Conservation (phyloP, 148 eudicot species). For the Spergularia bocconei region DNA sequence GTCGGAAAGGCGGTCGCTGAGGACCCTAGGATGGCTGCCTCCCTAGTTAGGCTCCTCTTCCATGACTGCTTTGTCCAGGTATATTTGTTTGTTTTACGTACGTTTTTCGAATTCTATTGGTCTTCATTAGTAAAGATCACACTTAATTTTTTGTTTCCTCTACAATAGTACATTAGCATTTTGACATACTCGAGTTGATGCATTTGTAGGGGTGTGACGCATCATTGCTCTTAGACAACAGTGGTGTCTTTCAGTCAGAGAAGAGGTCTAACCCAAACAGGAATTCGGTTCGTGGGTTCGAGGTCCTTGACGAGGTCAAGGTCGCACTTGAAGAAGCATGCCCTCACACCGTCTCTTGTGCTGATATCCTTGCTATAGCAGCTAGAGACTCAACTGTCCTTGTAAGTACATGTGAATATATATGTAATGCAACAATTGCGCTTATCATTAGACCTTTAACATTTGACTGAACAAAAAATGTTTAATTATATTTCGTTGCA, state of each 20-base stretch:
- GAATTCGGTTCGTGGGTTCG: conserved; percentile 48
- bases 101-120: background rate
- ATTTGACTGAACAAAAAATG: no score
- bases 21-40: conserved; percentile 59
- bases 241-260: conserved; percentile 40
- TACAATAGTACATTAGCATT: background rate
- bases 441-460: background rate
- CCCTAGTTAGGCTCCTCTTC: conserved; percentile 53
- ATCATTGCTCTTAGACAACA: conserved; percentile 45
- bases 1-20: conserved; percentile 46
- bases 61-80: conserved; percentile 67
- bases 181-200: background rate
- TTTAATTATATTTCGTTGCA: background rate
- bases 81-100: background rate
- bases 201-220: conserved; percentile 55
- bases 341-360: conserved; percentile 55
- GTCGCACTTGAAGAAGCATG: conserved; percentile 48
- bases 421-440: background rate
- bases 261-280: conserved; percentile 42
- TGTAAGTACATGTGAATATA: conserved; percentile 24
- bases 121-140: no score
- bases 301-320: conserved; percentile 51
- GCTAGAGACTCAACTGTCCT: conserved; percentile 49
- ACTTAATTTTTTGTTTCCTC: no score
- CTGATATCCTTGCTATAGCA: conserved; percentile 45